phyloP scores from a whole-genome alignment of 768 basidiomycete species.

The Tephrocybe sp. region DNA sequence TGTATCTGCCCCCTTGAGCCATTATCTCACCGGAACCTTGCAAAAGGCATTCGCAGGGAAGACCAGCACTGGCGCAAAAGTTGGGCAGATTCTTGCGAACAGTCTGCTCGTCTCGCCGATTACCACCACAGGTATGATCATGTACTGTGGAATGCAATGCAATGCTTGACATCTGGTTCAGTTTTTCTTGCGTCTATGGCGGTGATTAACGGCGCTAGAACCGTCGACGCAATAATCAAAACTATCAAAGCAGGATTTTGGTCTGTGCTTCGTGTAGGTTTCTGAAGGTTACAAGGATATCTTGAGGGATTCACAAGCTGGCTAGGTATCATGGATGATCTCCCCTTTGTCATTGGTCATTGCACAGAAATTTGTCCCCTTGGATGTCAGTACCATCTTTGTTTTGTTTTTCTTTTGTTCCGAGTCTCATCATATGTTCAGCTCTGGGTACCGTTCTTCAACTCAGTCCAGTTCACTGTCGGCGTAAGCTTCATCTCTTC shows the following conservation, averaged over 20 bases:
- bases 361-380: conserved; percentile 78
- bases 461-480: conserved; percentile 67
- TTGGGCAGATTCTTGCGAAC: conserved; percentile 73
- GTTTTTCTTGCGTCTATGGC: conserved; percentile 81
- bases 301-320: neutral
- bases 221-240: conserved; percentile 57
- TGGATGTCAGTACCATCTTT: conserved; percentile 48
- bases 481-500: conserved; percentile 51
- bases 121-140: conserved; percentile 57
- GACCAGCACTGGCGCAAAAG: conserved; percentile 56
- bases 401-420: conserved; percentile 1
- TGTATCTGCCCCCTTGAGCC: conserved; percentile 79
- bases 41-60: conserved; percentile 79
- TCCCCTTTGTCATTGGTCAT: conserved; percentile 72
- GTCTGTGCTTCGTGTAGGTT: conserved; percentile 63
- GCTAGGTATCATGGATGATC: conserved; percentile 77
- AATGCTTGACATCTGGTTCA: conserved; percentile 18
- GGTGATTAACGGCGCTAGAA: conserved; percentile 76
- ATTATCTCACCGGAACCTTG: conserved; percentile 66
- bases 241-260: conserved; percentile 75
- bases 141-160: neutral
- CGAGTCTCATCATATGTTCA: conserved; percentile 22
- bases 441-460: conserved; percentile 92
- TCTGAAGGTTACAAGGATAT: neutral
- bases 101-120: conserved; percentile 77